A percentile compares a stretch with the other conserved stretches of the same genome.
Evolutionary conservation across 2,329 filamentous ascomycete species (phyloP).

Genomic region (Cadophora luteo-olivacea): DNA sequence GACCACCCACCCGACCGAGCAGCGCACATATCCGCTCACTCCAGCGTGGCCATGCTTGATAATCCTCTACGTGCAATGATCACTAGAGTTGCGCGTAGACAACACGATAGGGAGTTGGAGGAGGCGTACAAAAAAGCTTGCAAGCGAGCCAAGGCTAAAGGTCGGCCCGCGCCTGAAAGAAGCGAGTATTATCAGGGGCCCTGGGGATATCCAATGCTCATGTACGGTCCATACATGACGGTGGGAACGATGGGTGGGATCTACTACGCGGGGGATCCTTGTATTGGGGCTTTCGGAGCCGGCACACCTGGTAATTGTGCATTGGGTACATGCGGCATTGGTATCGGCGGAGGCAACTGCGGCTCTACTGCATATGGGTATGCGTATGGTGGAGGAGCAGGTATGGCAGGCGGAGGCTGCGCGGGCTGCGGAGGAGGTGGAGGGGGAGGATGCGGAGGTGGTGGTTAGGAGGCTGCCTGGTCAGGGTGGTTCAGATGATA

Average conservation of each 20-base stretch:
- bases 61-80: constrained; percentile 37
- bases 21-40: constrained; percentile 78
- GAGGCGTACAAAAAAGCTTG: constrained; percentile 62
- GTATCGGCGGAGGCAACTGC: constrained; percentile 44
- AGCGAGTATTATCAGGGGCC: constrained; percentile 53
- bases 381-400: constrained; percentile 31
- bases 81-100: constrained; percentile 40
- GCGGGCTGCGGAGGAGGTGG: constrained; percentile 18
- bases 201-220: constrained; percentile 58
- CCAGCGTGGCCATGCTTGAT: constrained; percentile 57
- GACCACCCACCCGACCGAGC: constrained; percentile 62
- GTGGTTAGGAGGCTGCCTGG: not conserved
- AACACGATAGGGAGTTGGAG: constrained; percentile 52
- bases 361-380: constrained; percentile 44
- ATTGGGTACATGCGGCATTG: constrained; percentile 56
- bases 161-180: constrained; percentile 53
- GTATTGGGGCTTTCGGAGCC: constrained; percentile 43
- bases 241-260: constrained; percentile 50
- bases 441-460: constrained; percentile 6
- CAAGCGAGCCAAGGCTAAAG: constrained; percentile 56
- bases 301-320: constrained; percentile 52
- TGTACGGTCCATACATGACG: constrained; percentile 56
- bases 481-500: constrained; percentile 7
- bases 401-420: constrained; percentile 26
- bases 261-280: constrained; percentile 55